phyloP scores from a whole-genome alignment of 2,329 filamentous ascomycete species.

The Trichophyton equinum region DNA sequence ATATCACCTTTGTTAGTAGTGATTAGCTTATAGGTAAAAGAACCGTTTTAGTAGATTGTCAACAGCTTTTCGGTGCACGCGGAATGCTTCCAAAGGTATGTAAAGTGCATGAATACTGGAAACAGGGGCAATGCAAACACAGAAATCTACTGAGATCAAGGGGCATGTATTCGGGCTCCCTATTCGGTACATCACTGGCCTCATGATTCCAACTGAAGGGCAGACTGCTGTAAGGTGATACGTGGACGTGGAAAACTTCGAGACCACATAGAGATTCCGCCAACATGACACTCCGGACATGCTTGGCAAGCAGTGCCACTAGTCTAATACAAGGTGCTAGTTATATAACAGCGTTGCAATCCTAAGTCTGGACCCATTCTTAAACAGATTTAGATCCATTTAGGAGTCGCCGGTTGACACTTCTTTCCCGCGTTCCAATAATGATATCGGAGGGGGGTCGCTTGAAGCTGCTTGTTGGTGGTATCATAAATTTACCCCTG shows the following conservation, averaged over 20 bases:
- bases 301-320: neutral
- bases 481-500: neutral
- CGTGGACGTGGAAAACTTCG: neutral
- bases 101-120: neutral
- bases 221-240: neutral
- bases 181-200: neutral
- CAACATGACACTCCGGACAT: neutral
- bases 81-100: too few relatives aligned
- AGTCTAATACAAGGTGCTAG: neutral
- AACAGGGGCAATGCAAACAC: neutral
- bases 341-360: neutral
- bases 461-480: neutral
- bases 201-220: neutral
- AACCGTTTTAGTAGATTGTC: neutral
- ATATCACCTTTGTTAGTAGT: neutral
- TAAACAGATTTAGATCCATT: neutral
- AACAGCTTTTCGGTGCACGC: too few relatives aligned
- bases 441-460: neutral
- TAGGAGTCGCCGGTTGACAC: neutral
- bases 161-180: neutral
- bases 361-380: neutral
- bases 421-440: neutral
- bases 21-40: neutral
- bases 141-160: neutral
- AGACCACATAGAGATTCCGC: neutral